Evolutionary conservation across 2,329 filamentous ascomycete genomes (phyloP), one percentile per base, ranked within the genome.

Genomic region (Alternaria atra): DNA sequence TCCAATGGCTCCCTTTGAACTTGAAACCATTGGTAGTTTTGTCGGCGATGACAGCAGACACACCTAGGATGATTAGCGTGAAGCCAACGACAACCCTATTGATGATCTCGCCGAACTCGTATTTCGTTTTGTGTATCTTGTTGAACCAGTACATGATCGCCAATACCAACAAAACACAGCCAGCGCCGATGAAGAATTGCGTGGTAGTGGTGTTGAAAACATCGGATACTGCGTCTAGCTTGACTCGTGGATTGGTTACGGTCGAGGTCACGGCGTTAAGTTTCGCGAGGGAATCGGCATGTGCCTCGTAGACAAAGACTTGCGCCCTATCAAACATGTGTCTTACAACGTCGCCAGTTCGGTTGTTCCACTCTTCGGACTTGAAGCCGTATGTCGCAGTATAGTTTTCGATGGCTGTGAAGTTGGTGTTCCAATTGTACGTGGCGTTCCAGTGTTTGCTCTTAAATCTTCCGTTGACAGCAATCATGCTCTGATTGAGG

Each of bases 141-240:
- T 84, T 84, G 42, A 85, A 87, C 52, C 87, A 81, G 63, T 87
- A 87, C 84, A 88, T 86, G 23, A 86, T 66, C 2, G 85, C 84
- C 6, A 88, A 73, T 3, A 87, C 77, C 0, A 86, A 84, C 7
- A 88, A 73, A 37, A 87, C 80, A 6, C 61, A 58, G 9, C 69
- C 70, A 9, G 60, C 69, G 15, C 67, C 66, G 27, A 68, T 67
- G 44, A 68, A 73, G 43, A 73, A 72, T n/a, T 72, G 69, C 60
- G 71, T 64, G 4, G 71, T 65, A 2, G 65, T 70, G 1, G 65
- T 65, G 27, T 72, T 70, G 60, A 71, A 72, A 1, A 72, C 65
- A n/a, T 64, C 63, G 15, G 57, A 72, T 17, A 71, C 59, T n/a
- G 63, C 61, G 4, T 64, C 53, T 3, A 72, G 64, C 44, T 42